Conservation (phyloP, 2,329 filamentous ascomycete genomes). For the Pseudocercospora macadamiae region DNA sequence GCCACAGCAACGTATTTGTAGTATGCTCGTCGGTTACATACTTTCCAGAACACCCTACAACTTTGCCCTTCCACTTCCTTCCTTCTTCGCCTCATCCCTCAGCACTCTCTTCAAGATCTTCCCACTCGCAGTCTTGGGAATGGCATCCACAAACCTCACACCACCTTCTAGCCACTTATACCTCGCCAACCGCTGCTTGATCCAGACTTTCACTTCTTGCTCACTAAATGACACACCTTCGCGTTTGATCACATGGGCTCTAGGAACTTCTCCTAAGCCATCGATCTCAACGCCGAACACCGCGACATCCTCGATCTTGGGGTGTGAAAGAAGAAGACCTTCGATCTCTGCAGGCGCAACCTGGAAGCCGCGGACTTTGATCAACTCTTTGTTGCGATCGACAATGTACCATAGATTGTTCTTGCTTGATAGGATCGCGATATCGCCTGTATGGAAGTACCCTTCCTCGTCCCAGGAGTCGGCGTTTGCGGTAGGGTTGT, state of each 20-base stretch:
- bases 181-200: slow-evolving; percentile 43
- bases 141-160: slow-evolving; percentile 41
- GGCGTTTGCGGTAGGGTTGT: slow-evolving; percentile 53
- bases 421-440: slow-evolving; percentile 26
- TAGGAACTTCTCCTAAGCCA: slow-evolving; percentile 31
- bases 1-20: too few relatives aligned
- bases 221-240: slow-evolving; percentile 39
- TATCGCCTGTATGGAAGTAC: slow-evolving; percentile 58
- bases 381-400: slow-evolving; percentile 56
- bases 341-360: slow-evolving; percentile 56
- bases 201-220: slow-evolving; percentile 43
- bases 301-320: slow-evolving; percentile 51
- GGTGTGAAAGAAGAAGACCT: slow-evolving; percentile 51
- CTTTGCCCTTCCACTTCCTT: slow-evolving; percentile 37
- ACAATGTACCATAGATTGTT: slow-evolving; percentile 59
- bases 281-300: slow-evolving; percentile 49
- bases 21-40: too few relatives aligned
- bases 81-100: slow-evolving; percentile 48
- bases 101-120: slow-evolving; percentile 46
- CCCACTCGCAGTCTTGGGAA: slow-evolving; percentile 36
- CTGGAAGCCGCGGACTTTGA: slow-evolving; percentile 59
- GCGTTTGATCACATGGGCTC: slow-evolving; percentile 36
- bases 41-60: too few relatives aligned
- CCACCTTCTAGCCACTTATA: slow-evolving; percentile 54
- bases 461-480: slow-evolving; percentile 49